These are phyloP conservation scores for Mortierella sp. DNA, from an alignment of 371 early-diverging fungal species.

Conservation along the genomic window DNA sequence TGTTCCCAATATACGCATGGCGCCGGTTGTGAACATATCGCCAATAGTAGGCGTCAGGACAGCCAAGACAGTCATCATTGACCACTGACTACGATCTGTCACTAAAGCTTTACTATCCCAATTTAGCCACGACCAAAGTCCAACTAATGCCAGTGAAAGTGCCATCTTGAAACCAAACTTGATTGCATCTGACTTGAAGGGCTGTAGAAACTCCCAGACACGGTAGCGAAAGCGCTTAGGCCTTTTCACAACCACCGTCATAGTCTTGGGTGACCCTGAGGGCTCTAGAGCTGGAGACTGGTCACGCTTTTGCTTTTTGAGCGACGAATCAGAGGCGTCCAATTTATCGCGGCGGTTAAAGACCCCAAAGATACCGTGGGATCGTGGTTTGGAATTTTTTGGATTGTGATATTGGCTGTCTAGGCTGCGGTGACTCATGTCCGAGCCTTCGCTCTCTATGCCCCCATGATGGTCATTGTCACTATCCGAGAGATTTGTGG, in stretches of 20 bases:
- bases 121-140: slow-evolving; percentile 65
- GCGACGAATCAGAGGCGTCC: background rate
- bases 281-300: slow-evolving; percentile 10
- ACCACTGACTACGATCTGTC: slow-evolving; percentile 70
- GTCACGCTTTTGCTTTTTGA: background rate
- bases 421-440: background rate
- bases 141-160: slow-evolving; percentile 59
- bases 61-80: slow-evolving; percentile 67
- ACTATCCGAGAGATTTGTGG: background rate
- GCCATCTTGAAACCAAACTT: slow-evolving; percentile 75
- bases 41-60: slow-evolving; percentile 74
- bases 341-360: slow-evolving; percentile 22
- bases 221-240: slow-evolving; percentile 58
- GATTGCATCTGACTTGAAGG: slow-evolving; percentile 63
- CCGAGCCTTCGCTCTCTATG: background rate
- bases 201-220: slow-evolving; percentile 62
- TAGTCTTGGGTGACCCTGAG: slow-evolving; percentile 3
- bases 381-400: background rate
- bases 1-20: slow-evolving; percentile 70
- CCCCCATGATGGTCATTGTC: slow-evolving; percentile 1
- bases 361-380: slow-evolving; percentile 12
- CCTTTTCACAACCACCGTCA: slow-evolving; percentile 36
- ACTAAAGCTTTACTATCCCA: slow-evolving; percentile 58
- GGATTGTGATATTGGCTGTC: background rate
- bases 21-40: slow-evolving; percentile 65